A percentile compares a stretch with the other conserved stretches of the same genome.
These are phyloP conservation scores for Bolboschoenus planiculmis DNA, from an alignment of 176 grass and related monocot species.

Conservation along the genomic window DNA sequence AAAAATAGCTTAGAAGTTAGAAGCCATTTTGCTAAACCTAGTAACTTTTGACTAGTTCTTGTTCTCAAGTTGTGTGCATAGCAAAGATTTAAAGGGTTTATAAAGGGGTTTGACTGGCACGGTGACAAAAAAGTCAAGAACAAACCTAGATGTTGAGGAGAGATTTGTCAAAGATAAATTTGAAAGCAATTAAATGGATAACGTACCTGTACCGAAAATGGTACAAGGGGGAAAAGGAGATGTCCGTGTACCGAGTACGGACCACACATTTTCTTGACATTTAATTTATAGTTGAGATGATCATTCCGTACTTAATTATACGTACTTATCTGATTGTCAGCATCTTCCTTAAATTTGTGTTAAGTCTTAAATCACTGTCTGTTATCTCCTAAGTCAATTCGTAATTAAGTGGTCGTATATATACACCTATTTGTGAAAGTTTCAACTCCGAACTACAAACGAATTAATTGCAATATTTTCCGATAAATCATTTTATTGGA, in stretches of 20 bases:
- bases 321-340: not conserved
- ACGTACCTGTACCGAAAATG: not conserved
- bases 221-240: not conserved
- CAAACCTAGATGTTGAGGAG: not conserved
- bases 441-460: not conserved
- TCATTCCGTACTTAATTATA: not conserved
- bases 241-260: not conserved
- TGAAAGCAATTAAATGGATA: not conserved
- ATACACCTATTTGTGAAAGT: too few species aligned
- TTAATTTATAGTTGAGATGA: not conserved
- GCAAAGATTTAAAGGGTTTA: not conserved
- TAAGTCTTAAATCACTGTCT: not conserved
- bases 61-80: not conserved
- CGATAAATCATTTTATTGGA: not conserved
- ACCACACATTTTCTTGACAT: not conserved
- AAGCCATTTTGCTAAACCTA: not conserved
- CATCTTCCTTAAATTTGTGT: not conserved
- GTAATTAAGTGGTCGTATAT: too few species aligned
- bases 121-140: not conserved
- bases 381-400: not conserved
- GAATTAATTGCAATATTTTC: not conserved
- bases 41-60: not conserved
- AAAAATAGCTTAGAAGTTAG: not conserved
- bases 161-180: not conserved
- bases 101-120: not conserved